These are phyloP conservation scores for Teratosphaeria destructans DNA, from an alignment of 2,329 filamentous ascomycete species.

Conservation along the genomic window DNA sequence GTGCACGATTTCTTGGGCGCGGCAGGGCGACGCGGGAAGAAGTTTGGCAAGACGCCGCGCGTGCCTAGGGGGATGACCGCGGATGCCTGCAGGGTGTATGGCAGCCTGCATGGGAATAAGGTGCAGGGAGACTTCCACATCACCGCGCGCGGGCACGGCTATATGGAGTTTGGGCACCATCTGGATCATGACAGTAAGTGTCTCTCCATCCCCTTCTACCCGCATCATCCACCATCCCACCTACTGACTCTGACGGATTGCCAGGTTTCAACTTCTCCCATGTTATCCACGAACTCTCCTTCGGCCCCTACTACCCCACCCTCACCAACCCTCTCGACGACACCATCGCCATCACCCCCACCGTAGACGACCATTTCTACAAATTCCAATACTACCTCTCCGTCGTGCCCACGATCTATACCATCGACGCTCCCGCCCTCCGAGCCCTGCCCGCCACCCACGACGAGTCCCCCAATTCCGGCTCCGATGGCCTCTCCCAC, in stretches of 20 bases:
- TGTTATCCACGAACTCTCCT: constrained; percentile 89
- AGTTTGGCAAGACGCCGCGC: constrained; percentile 63
- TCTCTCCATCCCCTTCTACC: neutral
- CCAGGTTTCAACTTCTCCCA: constrained; percentile 95
- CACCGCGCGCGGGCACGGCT: constrained; percentile 91
- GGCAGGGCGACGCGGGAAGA: constrained; percentile 54
- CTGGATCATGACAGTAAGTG: constrained; percentile 67
- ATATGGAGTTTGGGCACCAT: constrained; percentile 68
- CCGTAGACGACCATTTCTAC: constrained; percentile 60
- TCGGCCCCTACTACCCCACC: constrained; percentile 91
- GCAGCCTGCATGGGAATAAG: constrained; percentile 84
- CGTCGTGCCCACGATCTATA: constrained; percentile 89
- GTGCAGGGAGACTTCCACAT: constrained; percentile 98
- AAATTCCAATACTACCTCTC: constrained; percentile 98
- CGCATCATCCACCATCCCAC: neutral
- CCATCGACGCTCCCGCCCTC: constrained; percentile 37
- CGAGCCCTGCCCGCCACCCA: constrained; percentile 16
- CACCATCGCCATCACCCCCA: constrained; percentile 64
- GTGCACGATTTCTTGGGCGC: constrained; percentile 80
- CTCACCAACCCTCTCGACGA: constrained; percentile 90
- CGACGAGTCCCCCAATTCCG: constrained; percentile 32
- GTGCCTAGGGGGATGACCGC: constrained; percentile 38
- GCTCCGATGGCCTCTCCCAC: constrained; percentile 23
- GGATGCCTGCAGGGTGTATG: constrained; percentile 82
- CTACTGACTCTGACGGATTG: neutral